phyloP scores from a whole-genome alignment of 257 asterid genomes.

The Leonotis leonurus region DNA sequence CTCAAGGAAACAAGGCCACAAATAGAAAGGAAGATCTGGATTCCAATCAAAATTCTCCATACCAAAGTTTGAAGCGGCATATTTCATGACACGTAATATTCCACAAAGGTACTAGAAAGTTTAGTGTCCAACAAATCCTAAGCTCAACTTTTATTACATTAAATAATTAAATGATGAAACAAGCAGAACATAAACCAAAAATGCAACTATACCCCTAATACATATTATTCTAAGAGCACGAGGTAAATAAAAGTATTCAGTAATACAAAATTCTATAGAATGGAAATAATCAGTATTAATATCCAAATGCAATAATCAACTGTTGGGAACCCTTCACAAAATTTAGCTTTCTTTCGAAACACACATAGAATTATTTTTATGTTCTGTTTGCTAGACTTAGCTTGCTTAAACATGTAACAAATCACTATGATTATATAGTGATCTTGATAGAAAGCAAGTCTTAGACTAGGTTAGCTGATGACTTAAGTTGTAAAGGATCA shows the following conservation, averaged over 20 bases:
- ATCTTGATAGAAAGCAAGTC: no score
- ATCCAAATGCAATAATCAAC: slow-evolving; percentile 8
- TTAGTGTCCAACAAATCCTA: slow-evolving; percentile 16
- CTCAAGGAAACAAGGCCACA: slow-evolving; percentile 43
- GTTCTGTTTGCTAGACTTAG: no score
- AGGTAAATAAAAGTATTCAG: slow-evolving; percentile 11
- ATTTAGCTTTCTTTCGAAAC: no score
- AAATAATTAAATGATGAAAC: slow-evolving; percentile 30
- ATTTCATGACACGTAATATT: slow-evolving; percentile 30
- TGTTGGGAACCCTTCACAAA: no score
- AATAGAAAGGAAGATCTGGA: slow-evolving; percentile 29
- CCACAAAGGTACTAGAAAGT: slow-evolving; percentile 34
- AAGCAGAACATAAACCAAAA: slow-evolving; percentile 19
- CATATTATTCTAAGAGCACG: slow-evolving; percentile 17
- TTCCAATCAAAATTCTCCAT: slow-evolving; percentile 27
- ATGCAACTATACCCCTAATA: slow-evolving; percentile 24
- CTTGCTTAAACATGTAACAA: no score
- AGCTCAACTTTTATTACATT: slow-evolving; percentile 21
- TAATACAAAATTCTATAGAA: slow-evolving; percentile 1
- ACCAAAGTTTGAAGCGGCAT: slow-evolving; percentile 19
- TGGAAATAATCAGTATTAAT: slow-evolving; percentile 14
- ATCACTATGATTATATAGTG: no score
- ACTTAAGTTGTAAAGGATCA: no score
- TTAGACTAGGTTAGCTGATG: no score
- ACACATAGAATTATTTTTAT: no score